A percentile compares a stretch with the other conserved stretches of the same genome.
Conservation (phyloP, 345 rosid species). For the Euphorbia pulcherrima region DNA sequence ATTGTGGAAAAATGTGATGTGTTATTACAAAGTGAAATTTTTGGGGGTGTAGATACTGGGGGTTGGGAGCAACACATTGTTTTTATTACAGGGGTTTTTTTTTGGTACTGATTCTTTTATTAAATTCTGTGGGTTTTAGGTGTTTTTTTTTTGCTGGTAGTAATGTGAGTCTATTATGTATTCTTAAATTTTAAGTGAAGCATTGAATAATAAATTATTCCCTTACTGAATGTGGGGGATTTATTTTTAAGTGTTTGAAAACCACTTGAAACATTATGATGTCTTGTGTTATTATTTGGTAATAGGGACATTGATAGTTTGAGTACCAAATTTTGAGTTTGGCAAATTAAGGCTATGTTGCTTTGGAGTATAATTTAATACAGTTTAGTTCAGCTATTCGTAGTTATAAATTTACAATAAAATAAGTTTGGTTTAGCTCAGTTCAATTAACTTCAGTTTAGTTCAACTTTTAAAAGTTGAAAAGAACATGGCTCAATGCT, state of each 20-base stretch:
- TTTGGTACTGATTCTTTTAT: conserved; percentile 21
- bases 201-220: conserved; percentile 24
- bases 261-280: conserved; percentile 1
- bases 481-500: too few species aligned
- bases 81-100: conserved; percentile 16
- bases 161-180: conserved; percentile 16
- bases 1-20: background rate
- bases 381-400: too few species aligned
- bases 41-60: conserved; percentile 31
- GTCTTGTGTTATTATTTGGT: conserved; percentile 6
- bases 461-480: too few species aligned
- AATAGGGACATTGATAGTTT: background rate
- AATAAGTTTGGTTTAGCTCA: too few species aligned
- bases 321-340: background rate
- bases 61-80: conserved; percentile 17
- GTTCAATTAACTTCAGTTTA: too few species aligned
- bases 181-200: background rate
- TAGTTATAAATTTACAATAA: too few species aligned
- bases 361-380: too few species aligned
- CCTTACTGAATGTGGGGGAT: conserved; percentile 24
- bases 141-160: background rate
- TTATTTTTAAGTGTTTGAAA: conserved; percentile 12
- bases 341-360: background rate
- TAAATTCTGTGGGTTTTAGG: conserved; percentile 20
- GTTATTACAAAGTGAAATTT: conserved; percentile 10